phyloP scores from a whole-genome alignment of 805 yeast genomes.

The Candida boleticola region DNA sequence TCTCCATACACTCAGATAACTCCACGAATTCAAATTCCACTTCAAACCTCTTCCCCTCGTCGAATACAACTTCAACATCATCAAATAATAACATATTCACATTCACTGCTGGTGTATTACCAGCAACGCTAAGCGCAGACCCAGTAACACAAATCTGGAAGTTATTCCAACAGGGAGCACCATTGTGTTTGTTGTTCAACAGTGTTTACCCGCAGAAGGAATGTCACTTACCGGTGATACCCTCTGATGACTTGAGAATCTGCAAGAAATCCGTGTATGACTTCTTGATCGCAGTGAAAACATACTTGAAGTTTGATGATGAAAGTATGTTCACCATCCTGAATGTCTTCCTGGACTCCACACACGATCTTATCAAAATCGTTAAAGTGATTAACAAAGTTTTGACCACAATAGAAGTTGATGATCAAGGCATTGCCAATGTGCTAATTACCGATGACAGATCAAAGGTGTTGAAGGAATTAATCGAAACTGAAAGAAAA shows the following conservation, averaged over 20 bases:
- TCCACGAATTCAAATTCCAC: constrained; percentile 18
- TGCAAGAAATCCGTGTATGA: constrained; percentile 90
- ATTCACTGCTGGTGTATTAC: constrained; percentile 74
- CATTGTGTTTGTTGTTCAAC: constrained; percentile 83
- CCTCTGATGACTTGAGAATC: constrained; percentile 76
- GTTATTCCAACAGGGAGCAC: constrained; percentile 87
- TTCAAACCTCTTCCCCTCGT: constrained; percentile 18
- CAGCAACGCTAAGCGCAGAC: constrained; percentile 73
- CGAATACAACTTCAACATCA: constrained; percentile 18
- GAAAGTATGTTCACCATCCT: constrained; percentile 86
- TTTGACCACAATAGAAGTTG: constrained; percentile 16
- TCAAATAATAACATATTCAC: constrained; percentile 44
- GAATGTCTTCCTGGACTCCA: constrained; percentile 79
- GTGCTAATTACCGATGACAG: constrained; percentile 50
- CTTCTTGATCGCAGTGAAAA: constrained; percentile 82
- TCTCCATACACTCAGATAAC: constrained; percentile 35
- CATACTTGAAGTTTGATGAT: constrained; percentile 69
- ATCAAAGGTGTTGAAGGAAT: constrained; percentile 78
- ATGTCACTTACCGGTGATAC: constrained; percentile 58
- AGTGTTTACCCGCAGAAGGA: constrained; percentile 45
- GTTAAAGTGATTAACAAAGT: constrained; percentile 69
- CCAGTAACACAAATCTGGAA: constrained; percentile 92
- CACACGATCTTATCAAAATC: constrained; percentile 74
- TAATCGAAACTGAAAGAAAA: constrained; percentile 87
- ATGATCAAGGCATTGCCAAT: constrained; percentile 16